Base-by-base conservation (phyloP, 2,329 filamentous ascomycete species). In the Aspergillus glaucus region DNA sequence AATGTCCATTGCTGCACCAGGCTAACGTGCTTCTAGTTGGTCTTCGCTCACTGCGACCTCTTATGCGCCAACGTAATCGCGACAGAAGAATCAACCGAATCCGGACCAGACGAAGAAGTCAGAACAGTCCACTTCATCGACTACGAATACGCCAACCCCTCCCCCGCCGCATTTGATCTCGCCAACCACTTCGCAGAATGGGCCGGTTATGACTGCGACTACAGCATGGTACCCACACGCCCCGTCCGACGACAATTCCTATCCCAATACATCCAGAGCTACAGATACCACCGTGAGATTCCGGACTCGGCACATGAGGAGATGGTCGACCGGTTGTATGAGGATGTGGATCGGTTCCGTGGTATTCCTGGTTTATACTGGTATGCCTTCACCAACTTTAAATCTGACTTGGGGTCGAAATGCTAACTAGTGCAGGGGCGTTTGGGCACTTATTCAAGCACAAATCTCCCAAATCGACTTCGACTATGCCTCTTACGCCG, bases 141-240 rank as follows among this genome's bases (percentile, higher is more conserved):
- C 72, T 98, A 97, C 75, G 93, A 98, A 70, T 98, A 98, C 70
- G 90, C 91, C 12, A 93, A 89, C 4, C 91, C 93, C 2, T 92
- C 91, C 1, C 92, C 92, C 1, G 90, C 91, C 3, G 91, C 92
- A 2, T 98, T 98, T 70, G 93, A 98, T 67, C 84, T 98, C 59
- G 86, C 92, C 45, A 98, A 98, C 73, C 93, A 98, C 75, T 95
- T 98, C 66, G 90, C 93, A 43, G 93, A 98, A 73, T 98, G 93
- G 92, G 91, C 86, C 51, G 93, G 93, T 49, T 96, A 96, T 63
- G 89, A 95, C 61, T 98, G 93, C 75, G 90, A 97, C 69, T 91
- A 87, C 73, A 81, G 74, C 61, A 85, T 86, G 57, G 79, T 97
- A 49, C 93, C 93, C 4, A 93, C 88, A 1, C 80, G 79, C 53